Conservation (phyloP, 768 basidiomycete species). For the Naematelia encephala region DNA sequence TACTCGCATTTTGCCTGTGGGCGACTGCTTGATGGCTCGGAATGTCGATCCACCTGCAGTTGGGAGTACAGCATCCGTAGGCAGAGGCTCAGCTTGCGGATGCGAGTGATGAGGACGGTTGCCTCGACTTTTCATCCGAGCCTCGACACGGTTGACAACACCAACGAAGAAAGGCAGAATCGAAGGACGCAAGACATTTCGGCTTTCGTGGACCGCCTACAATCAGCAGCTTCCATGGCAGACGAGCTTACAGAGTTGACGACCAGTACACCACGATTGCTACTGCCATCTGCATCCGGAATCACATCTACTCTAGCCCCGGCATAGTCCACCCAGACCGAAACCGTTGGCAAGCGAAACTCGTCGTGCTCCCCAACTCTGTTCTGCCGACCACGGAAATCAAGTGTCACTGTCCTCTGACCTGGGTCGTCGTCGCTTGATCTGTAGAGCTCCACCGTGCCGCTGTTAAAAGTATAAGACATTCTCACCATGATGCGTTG, state of each 20-base stretch:
- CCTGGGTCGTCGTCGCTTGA: conserved; percentile 31
- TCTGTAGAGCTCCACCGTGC: conserved; percentile 73
- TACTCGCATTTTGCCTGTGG: conserved; percentile 59
- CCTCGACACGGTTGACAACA: conserved; percentile 66
- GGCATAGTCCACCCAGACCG: conserved; percentile 38
- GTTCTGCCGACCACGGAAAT: conserved; percentile 60
- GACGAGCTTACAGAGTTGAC: conserved; percentile 71
- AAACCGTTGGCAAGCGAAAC: conserved; percentile 56
- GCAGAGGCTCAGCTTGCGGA: neutral
- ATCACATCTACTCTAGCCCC: conserved; percentile 11
- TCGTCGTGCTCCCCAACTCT: conserved; percentile 60
- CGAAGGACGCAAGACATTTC: conserved; percentile 75
- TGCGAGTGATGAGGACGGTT: neutral
- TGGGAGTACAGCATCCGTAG: neutral
- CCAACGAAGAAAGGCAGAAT: conserved; percentile 81
- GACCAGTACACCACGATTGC: conserved; percentile 58
- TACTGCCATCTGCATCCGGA: conserved; percentile 4
- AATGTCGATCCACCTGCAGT: neutral
- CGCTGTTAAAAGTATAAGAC: conserved; percentile 81
- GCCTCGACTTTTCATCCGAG: conserved; percentile 57
- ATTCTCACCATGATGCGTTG: conserved; percentile 50
- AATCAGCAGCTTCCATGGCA: neutral
- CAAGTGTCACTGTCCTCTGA: conserved; percentile 22
- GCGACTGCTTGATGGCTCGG: conserved; percentile 1
- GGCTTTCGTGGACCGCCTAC: conserved; percentile 68